A percentile compares a stretch with the other conserved stretches of the same genome.
These are phyloP conservation scores for Hericium rajendrae DNA, from an alignment of 768 basidiomycete species.

Conservation along the genomic window DNA sequence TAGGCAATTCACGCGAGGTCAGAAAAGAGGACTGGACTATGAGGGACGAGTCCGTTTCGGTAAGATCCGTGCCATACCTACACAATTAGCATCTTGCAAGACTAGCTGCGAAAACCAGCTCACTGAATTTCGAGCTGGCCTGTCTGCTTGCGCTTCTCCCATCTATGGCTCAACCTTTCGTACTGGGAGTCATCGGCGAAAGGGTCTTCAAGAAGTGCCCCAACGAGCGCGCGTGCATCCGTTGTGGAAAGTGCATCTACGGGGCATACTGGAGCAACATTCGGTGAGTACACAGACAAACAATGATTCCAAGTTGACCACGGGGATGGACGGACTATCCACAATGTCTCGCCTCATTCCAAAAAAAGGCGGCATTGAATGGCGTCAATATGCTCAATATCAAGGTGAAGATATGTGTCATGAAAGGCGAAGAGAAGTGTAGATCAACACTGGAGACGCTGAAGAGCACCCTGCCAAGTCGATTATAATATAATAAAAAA, in stretches of 20 bases:
- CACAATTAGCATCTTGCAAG: background rate
- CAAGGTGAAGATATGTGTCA: no score
- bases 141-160: slow-evolving; percentile 23
- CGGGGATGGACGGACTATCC: no score
- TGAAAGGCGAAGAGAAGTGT: no score
- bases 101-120: background rate
- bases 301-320: no score
- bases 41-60: background rate
- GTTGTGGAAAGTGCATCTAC: slow-evolving; percentile 20
- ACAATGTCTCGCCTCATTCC: no score
- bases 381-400: no score
- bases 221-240: slow-evolving; percentile 48
- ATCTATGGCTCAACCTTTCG: slow-evolving; percentile 37
- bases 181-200: slow-evolving; percentile 45
- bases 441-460: no score
- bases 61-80: background rate
- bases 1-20: slow-evolving; percentile 5
- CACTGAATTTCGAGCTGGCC: slow-evolving; percentile 11
- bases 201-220: slow-evolving; percentile 64
- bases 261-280: background rate
- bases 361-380: no score
- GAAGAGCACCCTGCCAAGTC: no score
- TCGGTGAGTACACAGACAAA: no score
- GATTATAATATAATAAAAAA: no score
- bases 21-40: background rate